A percentile compares a stretch with the other conserved stretches of the same genome.
Conservation (phyloP, 345 rosid species). For the Turritis glabra region DNA sequence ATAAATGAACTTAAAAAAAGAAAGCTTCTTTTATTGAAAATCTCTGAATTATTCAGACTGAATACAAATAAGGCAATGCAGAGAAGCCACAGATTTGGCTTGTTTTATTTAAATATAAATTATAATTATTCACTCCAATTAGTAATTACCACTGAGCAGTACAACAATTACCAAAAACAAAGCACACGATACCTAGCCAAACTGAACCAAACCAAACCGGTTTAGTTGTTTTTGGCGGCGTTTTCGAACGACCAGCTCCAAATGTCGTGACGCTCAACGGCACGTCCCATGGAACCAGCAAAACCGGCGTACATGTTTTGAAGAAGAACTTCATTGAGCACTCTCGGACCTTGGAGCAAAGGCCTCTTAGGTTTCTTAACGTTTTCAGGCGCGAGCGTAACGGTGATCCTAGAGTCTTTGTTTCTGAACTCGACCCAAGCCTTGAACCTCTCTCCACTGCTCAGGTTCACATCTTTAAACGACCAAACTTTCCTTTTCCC, state of each 20-base stretch:
- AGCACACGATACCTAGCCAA: not conserved
- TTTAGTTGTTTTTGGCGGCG: slow-evolving; percentile 20
- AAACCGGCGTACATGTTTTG: slow-evolving; percentile 38
- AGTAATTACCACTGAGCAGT: not conserved
- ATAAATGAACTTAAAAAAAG: not conserved
- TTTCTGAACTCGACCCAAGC: slow-evolving; percentile 39
- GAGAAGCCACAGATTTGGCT: slow-evolving; percentile 23
- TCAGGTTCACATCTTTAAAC: slow-evolving; percentile 33
- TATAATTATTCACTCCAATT: not conserved
- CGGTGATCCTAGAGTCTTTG: slow-evolving; percentile 18
- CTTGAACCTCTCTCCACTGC: slow-evolving; percentile 39
- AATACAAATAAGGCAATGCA: not conserved
- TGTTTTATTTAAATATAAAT: slow-evolving; percentile 2
- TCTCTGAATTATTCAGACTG: not conserved
- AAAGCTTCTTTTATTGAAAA: not conserved
- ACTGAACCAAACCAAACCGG: not conserved
- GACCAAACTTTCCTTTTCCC: slow-evolving; percentile 34
- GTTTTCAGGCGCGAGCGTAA: slow-evolving; percentile 36
- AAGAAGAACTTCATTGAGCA: slow-evolving; percentile 34
- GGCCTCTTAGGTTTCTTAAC: slow-evolving; percentile 38
- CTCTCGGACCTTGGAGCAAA: slow-evolving; percentile 32
- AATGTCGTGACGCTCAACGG: slow-evolving; percentile 35
- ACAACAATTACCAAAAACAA: not conserved
- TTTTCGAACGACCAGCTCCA: slow-evolving; percentile 41
- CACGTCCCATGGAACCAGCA: slow-evolving; percentile 40